A percentile compares a stretch with the other conserved stretches of the same genome.
Conservation (phyloP, 148 eudicot genomes). For the Silene conica region DNA sequence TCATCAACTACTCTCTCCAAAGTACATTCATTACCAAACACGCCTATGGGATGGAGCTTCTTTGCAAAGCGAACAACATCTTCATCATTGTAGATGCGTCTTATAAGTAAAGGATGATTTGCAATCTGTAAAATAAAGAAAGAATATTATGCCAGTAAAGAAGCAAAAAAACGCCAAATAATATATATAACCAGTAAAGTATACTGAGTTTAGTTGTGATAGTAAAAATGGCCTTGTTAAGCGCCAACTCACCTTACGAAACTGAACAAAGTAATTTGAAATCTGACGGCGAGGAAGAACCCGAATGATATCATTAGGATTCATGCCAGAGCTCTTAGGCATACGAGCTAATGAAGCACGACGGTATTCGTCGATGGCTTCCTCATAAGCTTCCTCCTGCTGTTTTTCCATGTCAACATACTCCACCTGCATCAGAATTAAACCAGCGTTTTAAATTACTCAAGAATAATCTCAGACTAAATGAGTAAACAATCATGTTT, state of each 20-base stretch:
- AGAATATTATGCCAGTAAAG: neutral
- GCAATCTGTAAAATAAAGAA: constrained; percentile 63
- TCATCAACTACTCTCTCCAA: constrained; percentile 83
- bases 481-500: neutral
- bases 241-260: constrained; percentile 68
- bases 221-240: constrained; percentile 4
- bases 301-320: constrained; percentile 27
- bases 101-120: constrained; percentile 89
- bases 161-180: neutral
- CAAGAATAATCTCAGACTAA: neutral
- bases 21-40: constrained; percentile 91
- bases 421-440: constrained; percentile 53
- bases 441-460: neutral
- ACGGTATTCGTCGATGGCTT: constrained; percentile 83
- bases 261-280: constrained; percentile 89
- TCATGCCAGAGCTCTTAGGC: constrained; percentile 39
- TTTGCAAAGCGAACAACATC: constrained; percentile 76
- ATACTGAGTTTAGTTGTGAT: neutral
- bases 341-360: constrained; percentile 55
- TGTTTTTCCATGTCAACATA: constrained; percentile 66
- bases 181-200: neutral
- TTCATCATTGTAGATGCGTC: constrained; percentile 68
- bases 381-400: constrained; percentile 76
- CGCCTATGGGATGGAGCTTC: constrained; percentile 76
- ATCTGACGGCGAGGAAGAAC: constrained; percentile 84